These are phyloP conservation scores for Kalmanozyma brasiliensis DNA, from an alignment of 1,284 basidiomycete species.

Conservation along the genomic window DNA sequence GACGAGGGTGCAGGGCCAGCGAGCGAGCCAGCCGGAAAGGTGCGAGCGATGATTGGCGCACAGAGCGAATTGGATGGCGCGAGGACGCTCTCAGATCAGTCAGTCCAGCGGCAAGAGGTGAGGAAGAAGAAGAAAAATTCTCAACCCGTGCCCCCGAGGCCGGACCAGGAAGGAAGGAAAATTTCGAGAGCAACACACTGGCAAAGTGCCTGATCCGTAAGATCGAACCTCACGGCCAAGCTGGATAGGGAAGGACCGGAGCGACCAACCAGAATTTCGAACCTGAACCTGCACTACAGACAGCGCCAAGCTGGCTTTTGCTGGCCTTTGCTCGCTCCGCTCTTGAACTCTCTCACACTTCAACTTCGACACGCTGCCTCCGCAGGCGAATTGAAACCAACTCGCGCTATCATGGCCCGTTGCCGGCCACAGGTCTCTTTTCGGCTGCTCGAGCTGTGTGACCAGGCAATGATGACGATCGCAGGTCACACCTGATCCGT, in stretches of 20 bases:
- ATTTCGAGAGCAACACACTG: conserved; percentile 18
- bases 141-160: conserved; percentile 2
- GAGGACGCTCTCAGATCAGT: conserved; percentile 1
- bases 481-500: background rate
- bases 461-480: conserved; percentile 6
- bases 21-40: conserved; percentile 3
- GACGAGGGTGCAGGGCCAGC: conserved; percentile 11
- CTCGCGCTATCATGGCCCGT: background rate
- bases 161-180: conserved; percentile 9
- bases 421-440: background rate
- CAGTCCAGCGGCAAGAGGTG: background rate
- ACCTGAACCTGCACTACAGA: no score
- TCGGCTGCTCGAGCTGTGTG: background rate
- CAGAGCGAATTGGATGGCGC: conserved; percentile 13
- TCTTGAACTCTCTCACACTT: conserved; percentile 3
- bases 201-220: conserved; percentile 13
- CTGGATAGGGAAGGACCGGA: conserved; percentile 47
- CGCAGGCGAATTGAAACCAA: conserved; percentile 1
- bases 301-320: conserved; percentile 22
- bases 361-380: conserved; percentile 2
- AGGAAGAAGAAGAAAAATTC: conserved; percentile 6
- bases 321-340: no score
- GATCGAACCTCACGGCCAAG: conserved; percentile 16
- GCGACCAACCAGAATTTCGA: conserved; percentile 31
- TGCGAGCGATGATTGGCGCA: conserved; percentile 12